A percentile compares a stretch with the other conserved stretches of the same genome.
These are phyloP conservation scores for Takashimella koratensis DNA, from an alignment of 1,284 basidiomycete genomes.

Conservation along the genomic window DNA sequence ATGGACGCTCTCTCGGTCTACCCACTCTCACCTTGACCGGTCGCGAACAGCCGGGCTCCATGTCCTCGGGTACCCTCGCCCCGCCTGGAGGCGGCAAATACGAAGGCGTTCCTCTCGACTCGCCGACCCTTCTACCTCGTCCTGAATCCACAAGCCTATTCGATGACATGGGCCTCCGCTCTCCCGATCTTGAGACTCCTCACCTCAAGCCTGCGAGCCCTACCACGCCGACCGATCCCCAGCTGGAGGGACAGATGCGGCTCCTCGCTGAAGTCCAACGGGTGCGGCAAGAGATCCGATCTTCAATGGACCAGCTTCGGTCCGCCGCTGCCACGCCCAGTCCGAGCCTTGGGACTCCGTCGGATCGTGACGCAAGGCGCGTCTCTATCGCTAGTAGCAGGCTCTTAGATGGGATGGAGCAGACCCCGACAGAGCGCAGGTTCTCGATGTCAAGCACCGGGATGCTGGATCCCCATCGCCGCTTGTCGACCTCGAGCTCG, in stretches of 20 bases:
- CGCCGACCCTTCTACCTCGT: slow-evolving; percentile 10
- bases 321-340: slow-evolving; percentile 18
- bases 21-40: not conserved
- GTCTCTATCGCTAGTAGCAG: slow-evolving; percentile 2
- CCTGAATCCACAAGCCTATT: slow-evolving; percentile 4
- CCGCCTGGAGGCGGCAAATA: slow-evolving; percentile 2
- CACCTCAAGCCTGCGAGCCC: not conserved
- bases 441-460: not conserved
- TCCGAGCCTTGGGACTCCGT: not conserved
- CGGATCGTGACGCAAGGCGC: not conserved
- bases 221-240: slow-evolving; percentile 17
- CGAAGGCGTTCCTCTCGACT: slow-evolving; percentile 2
- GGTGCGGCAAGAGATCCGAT: slow-evolving; percentile 36
- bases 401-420: slow-evolving; percentile 3
- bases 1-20: not conserved
- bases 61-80: not conserved
- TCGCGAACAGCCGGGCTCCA: not conserved
- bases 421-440: not conserved
- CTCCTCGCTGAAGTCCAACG: slow-evolving; percentile 44
- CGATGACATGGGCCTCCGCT: slow-evolving; percentile 9
- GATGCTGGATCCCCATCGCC: not conserved
- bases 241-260: slow-evolving; percentile 36
- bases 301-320: slow-evolving; percentile 37
- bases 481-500: not conserved
- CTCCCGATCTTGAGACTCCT: not conserved